Conservation (phyloP, 257 asterid genomes). For the Pogostemon cablin region DNA sequence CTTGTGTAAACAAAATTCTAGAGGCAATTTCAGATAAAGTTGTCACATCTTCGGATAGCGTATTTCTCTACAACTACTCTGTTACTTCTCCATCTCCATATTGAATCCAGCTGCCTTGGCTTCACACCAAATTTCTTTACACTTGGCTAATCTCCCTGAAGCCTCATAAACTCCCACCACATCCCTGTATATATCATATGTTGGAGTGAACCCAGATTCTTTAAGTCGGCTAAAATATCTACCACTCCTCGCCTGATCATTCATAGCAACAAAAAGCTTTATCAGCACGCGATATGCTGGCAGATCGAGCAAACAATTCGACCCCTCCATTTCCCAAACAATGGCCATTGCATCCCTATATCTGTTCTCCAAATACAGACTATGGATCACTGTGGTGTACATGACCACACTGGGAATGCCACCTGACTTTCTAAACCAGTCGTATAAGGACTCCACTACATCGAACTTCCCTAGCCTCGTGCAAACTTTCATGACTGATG, state of each 20-base stretch:
- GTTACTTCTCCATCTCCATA: slow-evolving; percentile 34
- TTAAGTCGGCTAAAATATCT: slow-evolving; percentile 72
- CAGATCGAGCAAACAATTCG: slow-evolving; percentile 69
- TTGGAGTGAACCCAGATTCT: slow-evolving; percentile 72
- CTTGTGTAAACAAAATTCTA: too few species aligned
- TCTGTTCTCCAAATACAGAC: slow-evolving; percentile 55
- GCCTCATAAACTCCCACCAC: slow-evolving; percentile 50
- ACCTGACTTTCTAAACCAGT: slow-evolving; percentile 68
- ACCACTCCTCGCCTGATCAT: slow-evolving; percentile 60
- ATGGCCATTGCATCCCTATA: slow-evolving; percentile 71
- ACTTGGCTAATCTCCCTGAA: slow-evolving; percentile 74
- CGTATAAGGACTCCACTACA: slow-evolving; percentile 64
- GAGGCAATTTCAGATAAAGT: background rate
- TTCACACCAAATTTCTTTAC: slow-evolving; percentile 63
- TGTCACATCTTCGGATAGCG: background rate
- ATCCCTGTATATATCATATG: slow-evolving; percentile 58
- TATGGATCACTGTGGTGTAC: slow-evolving; percentile 75
- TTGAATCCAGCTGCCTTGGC: slow-evolving; percentile 80
- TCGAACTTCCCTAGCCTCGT: slow-evolving; percentile 59
- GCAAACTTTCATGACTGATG: slow-evolving; percentile 75
- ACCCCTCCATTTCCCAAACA: slow-evolving; percentile 89
- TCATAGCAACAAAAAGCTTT: slow-evolving; percentile 72
- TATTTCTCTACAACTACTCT: slow-evolving; percentile 6
- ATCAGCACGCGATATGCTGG: slow-evolving; percentile 78
- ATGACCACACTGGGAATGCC: slow-evolving; percentile 62